Percentiles rank a stretch among this genome's conserved stretches.
These are phyloP conservation scores for Coemansia guatemalensis DNA, from an alignment of 192 early-diverging fungal genomes.

Conservation along the genomic window DNA sequence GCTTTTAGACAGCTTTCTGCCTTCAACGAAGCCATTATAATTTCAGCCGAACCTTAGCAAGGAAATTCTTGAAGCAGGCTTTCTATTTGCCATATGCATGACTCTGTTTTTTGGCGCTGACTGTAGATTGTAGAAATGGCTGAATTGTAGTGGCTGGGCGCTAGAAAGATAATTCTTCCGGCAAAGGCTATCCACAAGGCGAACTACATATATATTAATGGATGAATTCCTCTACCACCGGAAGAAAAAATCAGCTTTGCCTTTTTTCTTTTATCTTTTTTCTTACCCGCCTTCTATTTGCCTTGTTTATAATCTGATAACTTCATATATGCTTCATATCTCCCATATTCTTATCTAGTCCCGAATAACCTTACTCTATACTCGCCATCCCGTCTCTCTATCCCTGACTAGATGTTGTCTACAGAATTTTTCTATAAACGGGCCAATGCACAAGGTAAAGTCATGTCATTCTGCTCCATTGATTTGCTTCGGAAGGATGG, in stretches of 20 bases:
- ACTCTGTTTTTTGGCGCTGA: background rate
- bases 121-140: slow-evolving; percentile 18
- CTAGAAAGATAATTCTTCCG: slow-evolving; percentile 7
- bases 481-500: background rate
- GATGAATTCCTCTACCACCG: background rate
- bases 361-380: background rate
- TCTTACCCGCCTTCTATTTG: background rate
- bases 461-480: background rate
- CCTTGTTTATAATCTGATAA: background rate
- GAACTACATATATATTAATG: slow-evolving; percentile 10
- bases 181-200: background rate
- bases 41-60: background rate
- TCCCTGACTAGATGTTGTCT: background rate
- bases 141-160: background rate
- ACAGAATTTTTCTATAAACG: background rate
- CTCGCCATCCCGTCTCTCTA: background rate
- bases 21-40: background rate
- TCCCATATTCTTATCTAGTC: background rate
- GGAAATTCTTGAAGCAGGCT: background rate
- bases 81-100: background rate
- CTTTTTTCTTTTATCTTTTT: slow-evolving; percentile 2
- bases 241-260: background rate
- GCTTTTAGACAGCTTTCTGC: background rate
- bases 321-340: background rate
- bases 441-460: background rate